These are phyloP conservation scores for Calvatia gigantea DNA, from an alignment of 768 basidiomycete genomes.

Conservation along the genomic window DNA sequence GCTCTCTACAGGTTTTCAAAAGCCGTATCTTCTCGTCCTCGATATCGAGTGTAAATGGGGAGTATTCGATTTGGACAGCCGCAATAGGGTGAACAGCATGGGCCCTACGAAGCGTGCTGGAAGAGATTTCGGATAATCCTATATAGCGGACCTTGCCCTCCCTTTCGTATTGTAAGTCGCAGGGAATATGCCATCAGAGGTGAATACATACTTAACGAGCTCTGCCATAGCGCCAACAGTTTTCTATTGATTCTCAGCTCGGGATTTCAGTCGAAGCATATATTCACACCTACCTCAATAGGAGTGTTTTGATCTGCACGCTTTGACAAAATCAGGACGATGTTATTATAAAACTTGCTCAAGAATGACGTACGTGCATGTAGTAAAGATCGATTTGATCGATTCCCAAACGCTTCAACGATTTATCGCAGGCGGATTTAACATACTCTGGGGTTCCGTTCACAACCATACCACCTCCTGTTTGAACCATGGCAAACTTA, in stretches of 20 bases:
- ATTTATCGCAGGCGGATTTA: slow-evolving; percentile 31
- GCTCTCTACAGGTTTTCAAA: slow-evolving; percentile 40
- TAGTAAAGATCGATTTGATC: slow-evolving; percentile 44
- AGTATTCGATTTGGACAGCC: slow-evolving; percentile 49
- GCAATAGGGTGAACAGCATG: slow-evolving; percentile 47
- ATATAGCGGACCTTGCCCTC: slow-evolving; percentile 45
- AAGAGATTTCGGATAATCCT: slow-evolving; percentile 51
- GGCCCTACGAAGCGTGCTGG: slow-evolving; percentile 44
- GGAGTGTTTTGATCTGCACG: slow-evolving; percentile 38
- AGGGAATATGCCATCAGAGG: not conserved
- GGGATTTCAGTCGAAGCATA: not conserved
- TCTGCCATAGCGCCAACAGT: slow-evolving; percentile 49
- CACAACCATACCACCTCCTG: slow-evolving; percentile 12
- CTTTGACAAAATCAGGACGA: slow-evolving; percentile 5
- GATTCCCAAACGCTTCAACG: slow-evolving; percentile 39
- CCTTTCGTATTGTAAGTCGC: slow-evolving; percentile 11
- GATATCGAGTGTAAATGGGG: slow-evolving; percentile 45
- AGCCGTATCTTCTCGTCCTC: slow-evolving; percentile 40
- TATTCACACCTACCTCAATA: slow-evolving; percentile 39
- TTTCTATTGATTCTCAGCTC: slow-evolving; percentile 17
- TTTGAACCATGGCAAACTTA: slow-evolving; percentile 32
- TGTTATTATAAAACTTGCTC: not conserved
- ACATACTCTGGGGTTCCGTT: slow-evolving; percentile 37
- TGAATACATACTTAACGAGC: slow-evolving; percentile 40
- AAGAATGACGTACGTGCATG: slow-evolving; percentile 26